Evolutionary conservation across 495 filamentous ascomycete genomes (phyloP).

Genomic region (Aspergillus cavernicola): DNA sequence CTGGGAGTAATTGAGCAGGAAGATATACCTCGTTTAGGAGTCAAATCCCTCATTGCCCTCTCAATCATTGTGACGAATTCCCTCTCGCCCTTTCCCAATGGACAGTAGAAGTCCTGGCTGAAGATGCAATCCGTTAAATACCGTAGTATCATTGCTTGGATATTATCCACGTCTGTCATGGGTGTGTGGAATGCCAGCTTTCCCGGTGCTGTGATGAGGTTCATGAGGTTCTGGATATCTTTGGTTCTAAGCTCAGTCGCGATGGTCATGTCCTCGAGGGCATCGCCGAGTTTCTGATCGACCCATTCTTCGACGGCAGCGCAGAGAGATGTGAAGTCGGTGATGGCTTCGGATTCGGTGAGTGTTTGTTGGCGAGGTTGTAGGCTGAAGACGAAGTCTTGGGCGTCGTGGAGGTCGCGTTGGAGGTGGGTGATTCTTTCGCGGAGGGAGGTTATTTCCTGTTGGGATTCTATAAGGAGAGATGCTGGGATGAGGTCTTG

Average conservation of each 20-base stretch:
- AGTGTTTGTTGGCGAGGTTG: constrained; percentile 3
- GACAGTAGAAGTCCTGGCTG: constrained; percentile 9
- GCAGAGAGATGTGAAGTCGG: neutral
- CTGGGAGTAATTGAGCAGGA: neutral
- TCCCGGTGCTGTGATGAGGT: neutral
- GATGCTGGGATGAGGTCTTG: neutral
- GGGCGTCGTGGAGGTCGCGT: constrained; percentile 11
- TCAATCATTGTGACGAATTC: constrained; percentile 1
- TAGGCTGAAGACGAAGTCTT: constrained; percentile 9
- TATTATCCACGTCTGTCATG: constrained; percentile 1
- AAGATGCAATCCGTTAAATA: constrained; percentile 1
- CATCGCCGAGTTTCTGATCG: constrained; percentile 7
- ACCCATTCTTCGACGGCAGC: constrained; percentile 9
- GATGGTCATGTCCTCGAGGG: neutral
- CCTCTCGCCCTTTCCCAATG: neutral
- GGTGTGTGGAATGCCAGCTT: neutral
- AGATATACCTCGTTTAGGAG: neutral
- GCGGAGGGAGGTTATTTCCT: neutral
- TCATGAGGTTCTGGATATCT: constrained; percentile 3
- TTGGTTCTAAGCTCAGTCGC: neutral
- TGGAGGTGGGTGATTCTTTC: neutral
- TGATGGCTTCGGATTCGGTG: constrained; percentile 1
- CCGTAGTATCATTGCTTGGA: constrained; percentile 1
- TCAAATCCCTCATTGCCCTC: neutral
- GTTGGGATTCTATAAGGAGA: neutral